A percentile compares a stretch with the other conserved stretches of the same genome.
phyloP scores from a whole-genome alignment of 2,329 filamentous ascomycete genomes.

The Xylaria arbuscula region DNA sequence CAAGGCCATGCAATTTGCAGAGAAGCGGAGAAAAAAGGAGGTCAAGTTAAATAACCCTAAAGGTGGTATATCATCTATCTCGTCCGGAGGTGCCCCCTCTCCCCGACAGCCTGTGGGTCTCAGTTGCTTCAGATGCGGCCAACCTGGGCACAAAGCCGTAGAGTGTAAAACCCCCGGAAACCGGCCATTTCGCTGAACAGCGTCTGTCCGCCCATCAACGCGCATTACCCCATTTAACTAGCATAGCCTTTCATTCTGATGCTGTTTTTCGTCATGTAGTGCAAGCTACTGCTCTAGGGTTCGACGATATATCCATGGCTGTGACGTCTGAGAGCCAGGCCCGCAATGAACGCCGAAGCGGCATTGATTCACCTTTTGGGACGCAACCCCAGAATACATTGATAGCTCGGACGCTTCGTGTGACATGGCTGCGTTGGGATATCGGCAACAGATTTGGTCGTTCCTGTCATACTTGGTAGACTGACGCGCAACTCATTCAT shows the following conservation, averaged over 20 bases:
- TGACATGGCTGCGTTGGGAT: conserved; percentile 11
- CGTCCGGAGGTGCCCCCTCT: conserved; percentile 57
- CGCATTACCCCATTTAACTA: conserved; percentile 21
- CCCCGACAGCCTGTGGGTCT: conserved; percentile 49
- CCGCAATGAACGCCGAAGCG: conserved; percentile 14
- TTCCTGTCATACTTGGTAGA: conserved; percentile 5
- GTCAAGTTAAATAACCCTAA: conserved; percentile 70
- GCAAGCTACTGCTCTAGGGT: conserved; percentile 5
- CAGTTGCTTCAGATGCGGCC: conserved; percentile 71
- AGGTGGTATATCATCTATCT: conserved; percentile 66
- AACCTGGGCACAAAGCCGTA: conserved; percentile 66
- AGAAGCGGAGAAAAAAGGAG: conserved; percentile 72
- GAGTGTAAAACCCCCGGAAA: conserved; percentile 44
- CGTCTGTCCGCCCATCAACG: conserved; percentile 14
- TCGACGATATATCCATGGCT: conserved; percentile 10
- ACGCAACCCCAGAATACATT: conserved; percentile 14
- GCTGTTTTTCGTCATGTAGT: conserved; percentile 13
- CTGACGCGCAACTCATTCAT: neutral
- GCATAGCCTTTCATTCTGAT: conserved; percentile 15
- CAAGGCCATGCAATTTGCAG: conserved; percentile 63
- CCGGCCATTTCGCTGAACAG: conserved; percentile 38
- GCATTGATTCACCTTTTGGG: conserved; percentile 7
- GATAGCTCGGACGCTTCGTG: conserved; percentile 6
- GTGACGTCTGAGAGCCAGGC: conserved; percentile 3
- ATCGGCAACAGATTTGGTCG: neutral